These are phyloP conservation scores for Hamamelis virginiana DNA, from an alignment of 164 flowering plant species.

Conservation along the genomic window DNA sequence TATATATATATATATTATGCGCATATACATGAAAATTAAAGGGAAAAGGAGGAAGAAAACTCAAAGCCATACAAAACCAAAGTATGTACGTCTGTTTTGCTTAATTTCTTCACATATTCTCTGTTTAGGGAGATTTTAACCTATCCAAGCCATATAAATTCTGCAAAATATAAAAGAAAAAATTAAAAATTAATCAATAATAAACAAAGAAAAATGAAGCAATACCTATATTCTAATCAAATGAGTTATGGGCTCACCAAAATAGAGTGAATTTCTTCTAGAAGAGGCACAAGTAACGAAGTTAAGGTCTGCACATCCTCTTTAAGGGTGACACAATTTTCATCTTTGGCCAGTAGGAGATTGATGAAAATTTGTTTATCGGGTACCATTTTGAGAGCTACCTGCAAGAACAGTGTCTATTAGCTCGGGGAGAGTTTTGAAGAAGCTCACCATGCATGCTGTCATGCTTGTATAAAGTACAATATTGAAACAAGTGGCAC, in stretches of 20 bases:
- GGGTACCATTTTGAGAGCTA: conserved; percentile 73
- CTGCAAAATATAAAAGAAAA: too few relatives aligned
- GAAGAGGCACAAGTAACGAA: conserved; percentile 49
- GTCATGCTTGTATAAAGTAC: too few relatives aligned
- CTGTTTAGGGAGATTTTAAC: conserved; percentile 34
- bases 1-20: too few relatives aligned
- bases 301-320: conserved; percentile 53
- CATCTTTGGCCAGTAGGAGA: conserved; percentile 50
- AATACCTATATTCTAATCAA: too few relatives aligned
- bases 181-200: too few relatives aligned
- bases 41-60: too few relatives aligned
- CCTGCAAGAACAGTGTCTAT: conserved; percentile 34
- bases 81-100: neutral
- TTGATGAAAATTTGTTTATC: conserved; percentile 49
- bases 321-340: conserved; percentile 37
- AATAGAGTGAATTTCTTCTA: conserved; percentile 48
- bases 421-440: too few relatives aligned
- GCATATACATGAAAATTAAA: too few relatives aligned
- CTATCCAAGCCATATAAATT: conserved; percentile 36
- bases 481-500: too few relatives aligned
- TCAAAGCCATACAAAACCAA: too few relatives aligned
- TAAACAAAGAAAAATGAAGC: too few relatives aligned
- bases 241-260: conserved; percentile 40
- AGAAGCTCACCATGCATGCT: too few relatives aligned
- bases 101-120: neutral